Evolutionary conservation across 2,329 filamentous ascomycete genomes (phyloP).

Genomic region (Botrytis elliptica): DNA sequence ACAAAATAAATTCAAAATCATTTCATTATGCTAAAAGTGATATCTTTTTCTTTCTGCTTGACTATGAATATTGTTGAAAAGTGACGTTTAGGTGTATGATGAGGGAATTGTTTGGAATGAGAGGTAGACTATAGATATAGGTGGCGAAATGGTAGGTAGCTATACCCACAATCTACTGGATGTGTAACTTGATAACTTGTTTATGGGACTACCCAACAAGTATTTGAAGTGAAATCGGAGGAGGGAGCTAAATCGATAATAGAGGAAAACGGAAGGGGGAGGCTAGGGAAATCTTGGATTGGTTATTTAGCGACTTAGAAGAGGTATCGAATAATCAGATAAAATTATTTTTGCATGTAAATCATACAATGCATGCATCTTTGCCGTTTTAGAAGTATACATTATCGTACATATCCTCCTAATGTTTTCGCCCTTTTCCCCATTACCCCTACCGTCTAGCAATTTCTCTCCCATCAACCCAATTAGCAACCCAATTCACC

Average conservation of each 20-base stretch:
- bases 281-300: no score
- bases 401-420: background rate
- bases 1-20: background rate
- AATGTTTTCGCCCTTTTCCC: no score
- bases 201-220: no score
- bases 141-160: background rate
- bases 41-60: background rate
- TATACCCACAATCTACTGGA: background rate
- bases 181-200: no score
- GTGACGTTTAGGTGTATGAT: background rate
- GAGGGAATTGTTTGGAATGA: background rate
- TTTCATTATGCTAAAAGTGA: background rate
- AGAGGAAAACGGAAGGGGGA: background rate
- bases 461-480: conserved; percentile 27
- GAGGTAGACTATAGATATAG: background rate
- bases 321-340: background rate
- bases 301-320: background rate
- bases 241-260: background rate
- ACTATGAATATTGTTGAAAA: background rate
- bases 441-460: conserved; percentile 22
- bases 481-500: conserved; percentile 28
- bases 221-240: no score
- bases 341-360: no score
- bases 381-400: rapidly evolving
- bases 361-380: background rate